Evolutionary conservation across 495 filamentous ascomycete genomes (phyloP).

Genomic region (Tuber brumale): DNA sequence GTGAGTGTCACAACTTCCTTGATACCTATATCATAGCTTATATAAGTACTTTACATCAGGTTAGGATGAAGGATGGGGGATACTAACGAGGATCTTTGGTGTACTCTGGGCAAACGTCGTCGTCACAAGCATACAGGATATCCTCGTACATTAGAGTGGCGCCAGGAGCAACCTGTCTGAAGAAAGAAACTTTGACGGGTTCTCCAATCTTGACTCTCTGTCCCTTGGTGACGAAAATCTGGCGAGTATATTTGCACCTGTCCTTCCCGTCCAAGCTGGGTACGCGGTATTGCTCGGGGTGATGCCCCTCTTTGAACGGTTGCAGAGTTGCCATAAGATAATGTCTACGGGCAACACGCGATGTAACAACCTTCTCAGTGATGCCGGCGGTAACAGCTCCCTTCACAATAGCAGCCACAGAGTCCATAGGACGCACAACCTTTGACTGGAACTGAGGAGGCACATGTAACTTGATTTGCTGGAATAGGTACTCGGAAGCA

Average conservation of each 20-base stretch:
- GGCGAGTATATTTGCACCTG: slow-evolving; percentile 95
- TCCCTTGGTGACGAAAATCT: slow-evolving; percentile 98
- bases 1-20: slow-evolving; percentile 98
- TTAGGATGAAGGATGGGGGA: slow-evolving; percentile 5
- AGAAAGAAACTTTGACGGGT: slow-evolving; percentile 97
- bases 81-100: slow-evolving; percentile 97
- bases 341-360: slow-evolving; percentile 94
- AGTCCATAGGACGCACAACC: slow-evolving; percentile 79
- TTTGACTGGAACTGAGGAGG: slow-evolving; percentile 72
- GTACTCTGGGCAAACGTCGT: slow-evolving; percentile 96
- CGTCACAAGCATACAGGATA: slow-evolving; percentile 94
- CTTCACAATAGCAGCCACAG: slow-evolving; percentile 73
- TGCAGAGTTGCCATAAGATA: slow-evolving; percentile 99
- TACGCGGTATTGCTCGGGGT: slow-evolving; percentile 95
- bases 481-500: slow-evolving; percentile 76
- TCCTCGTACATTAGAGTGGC: slow-evolving; percentile 99
- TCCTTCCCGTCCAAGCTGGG: slow-evolving; percentile 95
- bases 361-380: slow-evolving; percentile 90
- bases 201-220: slow-evolving; percentile 98
- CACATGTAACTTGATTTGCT: slow-evolving; percentile 73
- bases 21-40: slow-evolving; percentile 59
- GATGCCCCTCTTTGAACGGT: slow-evolving; percentile 97
- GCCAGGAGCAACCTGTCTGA: slow-evolving; percentile 93
- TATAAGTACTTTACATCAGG: slow-evolving; percentile 8
- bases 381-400: slow-evolving; percentile 85